phyloP scores from a whole-genome alignment of 495 filamentous ascomycete species.

The Acidomyces sp. region DNA sequence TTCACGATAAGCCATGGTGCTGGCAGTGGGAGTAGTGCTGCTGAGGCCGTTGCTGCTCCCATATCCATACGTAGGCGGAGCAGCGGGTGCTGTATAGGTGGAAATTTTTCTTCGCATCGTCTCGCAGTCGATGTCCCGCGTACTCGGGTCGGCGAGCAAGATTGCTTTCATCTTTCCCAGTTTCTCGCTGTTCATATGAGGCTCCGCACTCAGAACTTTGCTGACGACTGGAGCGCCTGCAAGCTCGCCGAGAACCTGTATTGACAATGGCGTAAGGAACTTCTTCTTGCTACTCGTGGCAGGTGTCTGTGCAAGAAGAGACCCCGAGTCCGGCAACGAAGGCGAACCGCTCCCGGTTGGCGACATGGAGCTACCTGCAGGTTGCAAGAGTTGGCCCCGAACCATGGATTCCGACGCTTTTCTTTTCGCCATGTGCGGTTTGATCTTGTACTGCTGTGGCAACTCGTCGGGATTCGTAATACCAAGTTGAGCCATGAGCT shows the following conservation, averaged over 20 bases:
- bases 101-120: conserved; percentile 12
- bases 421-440: conserved; percentile 14
- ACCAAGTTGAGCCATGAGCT: conserved; percentile 76
- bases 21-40: too few species aligned
- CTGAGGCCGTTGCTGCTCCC: background rate
- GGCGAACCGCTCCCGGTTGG: conserved; percentile 7
- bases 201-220: conserved; percentile 14
- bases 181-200: conserved; percentile 22
- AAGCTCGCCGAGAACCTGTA: conserved; percentile 15
- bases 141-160: conserved; percentile 8
- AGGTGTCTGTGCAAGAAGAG: background rate
- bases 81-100: conserved; percentile 1
- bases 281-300: conserved; percentile 1
- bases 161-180: conserved; percentile 16
- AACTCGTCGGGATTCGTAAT: conserved; percentile 81
- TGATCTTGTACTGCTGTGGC: conserved; percentile 43
- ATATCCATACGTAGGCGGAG: conserved; percentile 7
- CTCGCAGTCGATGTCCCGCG: conserved; percentile 10
- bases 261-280: conserved; percentile 16
- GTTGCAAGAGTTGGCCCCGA: conserved; percentile 11
- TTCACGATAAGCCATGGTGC: background rate
- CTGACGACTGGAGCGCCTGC: conserved; percentile 17
- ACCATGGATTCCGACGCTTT: conserved; percentile 10
- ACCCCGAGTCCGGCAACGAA: conserved; percentile 1
- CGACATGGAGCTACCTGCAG: conserved; percentile 9